Conservation (phyloP, 345 rosid genomes). For the Bruguiera parviflora region DNA sequence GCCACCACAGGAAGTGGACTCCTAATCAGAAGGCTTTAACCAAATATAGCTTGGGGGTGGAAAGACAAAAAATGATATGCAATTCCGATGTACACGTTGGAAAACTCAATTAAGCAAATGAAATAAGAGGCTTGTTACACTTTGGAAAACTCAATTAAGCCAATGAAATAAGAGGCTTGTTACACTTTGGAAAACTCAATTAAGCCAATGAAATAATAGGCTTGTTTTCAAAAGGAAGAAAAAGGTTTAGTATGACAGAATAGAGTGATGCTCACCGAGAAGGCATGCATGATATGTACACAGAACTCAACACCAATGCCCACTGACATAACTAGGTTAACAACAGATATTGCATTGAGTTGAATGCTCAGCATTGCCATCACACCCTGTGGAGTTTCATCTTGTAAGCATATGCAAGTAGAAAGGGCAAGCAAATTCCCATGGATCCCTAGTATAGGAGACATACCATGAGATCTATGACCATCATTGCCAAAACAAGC, state of each 20-base stretch:
- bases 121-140: too few relatives aligned
- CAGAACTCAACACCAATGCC: constrained; percentile 97
- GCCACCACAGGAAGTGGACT: too few relatives aligned
- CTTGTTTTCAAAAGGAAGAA: neutral
- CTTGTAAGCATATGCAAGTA: constrained; percentile 13
- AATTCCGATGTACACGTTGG: neutral
- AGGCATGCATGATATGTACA: constrained; percentile 89
- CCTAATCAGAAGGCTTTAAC: neutral
- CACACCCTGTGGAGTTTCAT: constrained; percentile 69
- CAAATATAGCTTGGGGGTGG: neutral
- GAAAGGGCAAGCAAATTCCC: constrained; percentile 4
- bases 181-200: neutral
- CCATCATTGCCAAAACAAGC: constrained; percentile 79
- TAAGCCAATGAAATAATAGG: neutral
- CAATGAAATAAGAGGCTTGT: too few relatives aligned
- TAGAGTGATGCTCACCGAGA: constrained; percentile 52
- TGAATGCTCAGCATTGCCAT: constrained; percentile 88
- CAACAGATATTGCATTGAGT: constrained; percentile 92
- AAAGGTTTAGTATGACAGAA: neutral
- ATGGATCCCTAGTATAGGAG: neutral
- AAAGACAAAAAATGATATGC: neutral
- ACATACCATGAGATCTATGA: constrained; percentile 83
- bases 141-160: too few relatives aligned
- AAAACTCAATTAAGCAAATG: too few relatives aligned
- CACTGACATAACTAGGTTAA: constrained; percentile 91